Base-by-base conservation (phyloP, 176 grass and related monocot genomes). In the Lolium rigidum region DNA sequence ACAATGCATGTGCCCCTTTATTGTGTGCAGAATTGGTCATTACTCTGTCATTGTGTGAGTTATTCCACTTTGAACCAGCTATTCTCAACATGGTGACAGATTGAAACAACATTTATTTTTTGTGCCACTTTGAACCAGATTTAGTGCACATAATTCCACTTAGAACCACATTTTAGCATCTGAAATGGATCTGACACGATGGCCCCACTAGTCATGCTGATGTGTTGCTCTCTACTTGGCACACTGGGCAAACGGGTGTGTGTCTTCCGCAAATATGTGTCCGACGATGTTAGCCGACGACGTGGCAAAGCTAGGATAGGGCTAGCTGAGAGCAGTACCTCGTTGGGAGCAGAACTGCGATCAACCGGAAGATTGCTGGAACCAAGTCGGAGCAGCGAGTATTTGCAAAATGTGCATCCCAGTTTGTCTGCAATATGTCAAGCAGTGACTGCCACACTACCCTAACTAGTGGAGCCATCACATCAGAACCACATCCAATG, bases 21-120 rank as follows among this genome's bases (percentile, higher is more conserved):
- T 58, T 80, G 17, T 91, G 16, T 87, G 24, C 16, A 16, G 20
- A 24, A 74, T 69, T 84, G 60, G 58, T 83, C 83, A 21, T 77
- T 68, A 82, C 16, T 22, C 44, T 86, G 35, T 38, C 37, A 35
- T 37, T 65, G 49, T 68, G 24, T 3, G 22, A 51, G 72, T 74
- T 15, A 50, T 50, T 74, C 46, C 22, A 50, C 2, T 51, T 26
- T 75, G 47, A 75, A 28, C 72, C 47, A 51, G 72, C 13, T 51
- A 74, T 74, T 17, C 5, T 13, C 50, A 21, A 8, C 21, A 74
- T 48, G 44, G n/a, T 7, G 43, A 73, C 43, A 73, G n/a, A n/a
- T 48, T 14, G 41, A 73, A 73, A 22, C 22, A 26, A 11, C 25
- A 11, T 63, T 73, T 6, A 48, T 72, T 46, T 1, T 24, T 48